Evolutionary conservation across 2,329 filamentous ascomycete genomes (phyloP), one percentile per base, ranked within the genome.

Genomic region (Fusarium heterosporum): DNA sequence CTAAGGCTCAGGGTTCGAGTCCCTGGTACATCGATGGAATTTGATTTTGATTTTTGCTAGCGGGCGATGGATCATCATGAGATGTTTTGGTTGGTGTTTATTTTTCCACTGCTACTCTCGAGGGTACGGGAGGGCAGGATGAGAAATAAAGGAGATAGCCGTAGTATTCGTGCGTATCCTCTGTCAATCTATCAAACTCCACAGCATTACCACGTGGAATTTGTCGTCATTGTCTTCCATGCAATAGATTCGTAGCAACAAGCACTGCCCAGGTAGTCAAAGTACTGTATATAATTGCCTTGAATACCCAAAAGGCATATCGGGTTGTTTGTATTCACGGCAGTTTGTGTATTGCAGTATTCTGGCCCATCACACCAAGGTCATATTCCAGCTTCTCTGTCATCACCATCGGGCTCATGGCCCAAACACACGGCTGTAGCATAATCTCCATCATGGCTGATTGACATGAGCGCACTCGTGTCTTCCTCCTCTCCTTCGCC

Each of bases 391-490:
- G 7, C n/a, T 14, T n/a, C 8, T n/a, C 17, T 32, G 6, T n/a
- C 14, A 11, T 30, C 10, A 16, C 39, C 25, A 25, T 45, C 28
- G 28, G 61, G 59, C 11, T 78, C 74, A 28, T 72, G 70, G n/a
- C 85, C 87, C 32, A 93, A 66, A 66, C 89, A 91, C 1, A 90
- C 83, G 8, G 90, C 91, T 19, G 85, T 89, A 11, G 93, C 93
- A 78, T 93, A 97, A 9, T 93, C 90, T 3, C 87, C 89, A 77
- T 97, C 94, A 76, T 97, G 94, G 72, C 91, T 96, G 71, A 97
- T 96, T 61, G 90, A 95, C 42, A 97, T 75, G 72, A 87, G 83
- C 14, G 89, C 93, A 48, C 87, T 81, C 67, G 88, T 85, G 60
- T 82, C 75, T n/a, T 69, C 74, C 17, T 58, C 72, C 16, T 56